phyloP scores from a whole-genome alignment of 1,284 basidiomycete genomes.

The Trametes versicolor region DNA sequence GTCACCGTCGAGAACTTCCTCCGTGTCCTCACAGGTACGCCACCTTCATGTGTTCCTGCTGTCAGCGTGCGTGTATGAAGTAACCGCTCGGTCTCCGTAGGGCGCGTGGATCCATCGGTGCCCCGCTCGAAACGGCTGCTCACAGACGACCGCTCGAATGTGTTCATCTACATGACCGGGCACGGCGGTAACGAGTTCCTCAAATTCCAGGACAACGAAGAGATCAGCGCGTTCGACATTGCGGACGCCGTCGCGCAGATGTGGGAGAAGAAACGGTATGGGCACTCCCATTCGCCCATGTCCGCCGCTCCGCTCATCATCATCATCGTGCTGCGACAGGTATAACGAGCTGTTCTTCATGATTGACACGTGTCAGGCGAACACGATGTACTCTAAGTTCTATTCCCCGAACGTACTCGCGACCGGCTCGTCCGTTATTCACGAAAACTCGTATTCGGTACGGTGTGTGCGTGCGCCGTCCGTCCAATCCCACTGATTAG shows the following conservation, averaged over 20 bases:
- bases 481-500: not conserved
- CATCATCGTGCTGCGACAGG: slow-evolving; percentile 50
- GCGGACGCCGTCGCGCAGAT: slow-evolving; percentile 98
- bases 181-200: slow-evolving; percentile 98
- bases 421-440: slow-evolving; percentile 89
- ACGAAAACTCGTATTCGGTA: slow-evolving; percentile 95
- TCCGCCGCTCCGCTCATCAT: no score
- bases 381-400: slow-evolving; percentile 94
- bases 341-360: slow-evolving; percentile 99
- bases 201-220: slow-evolving; percentile 99
- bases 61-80: not conserved
- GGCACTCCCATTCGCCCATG: not conserved
- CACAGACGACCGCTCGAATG: slow-evolving; percentile 91
- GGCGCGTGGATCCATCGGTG: slow-evolving; percentile 77
- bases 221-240: slow-evolving; percentile 95
- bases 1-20: slow-evolving; percentile 98
- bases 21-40: slow-evolving; percentile 84
- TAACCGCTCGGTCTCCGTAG: slow-evolving; percentile 46
- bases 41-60: not conserved
- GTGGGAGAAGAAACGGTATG: slow-evolving; percentile 94
- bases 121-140: slow-evolving; percentile 93
- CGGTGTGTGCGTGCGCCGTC: slow-evolving; percentile 60
- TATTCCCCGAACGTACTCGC: slow-evolving; percentile 97
- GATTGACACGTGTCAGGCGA: slow-evolving; percentile 99
- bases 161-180: slow-evolving; percentile 98